Evolutionary conservation across 1,284 basidiomycete genomes (phyloP), one percentile per base, ranked within the genome.

Genomic region (Ceratobasidium sp.): DNA sequence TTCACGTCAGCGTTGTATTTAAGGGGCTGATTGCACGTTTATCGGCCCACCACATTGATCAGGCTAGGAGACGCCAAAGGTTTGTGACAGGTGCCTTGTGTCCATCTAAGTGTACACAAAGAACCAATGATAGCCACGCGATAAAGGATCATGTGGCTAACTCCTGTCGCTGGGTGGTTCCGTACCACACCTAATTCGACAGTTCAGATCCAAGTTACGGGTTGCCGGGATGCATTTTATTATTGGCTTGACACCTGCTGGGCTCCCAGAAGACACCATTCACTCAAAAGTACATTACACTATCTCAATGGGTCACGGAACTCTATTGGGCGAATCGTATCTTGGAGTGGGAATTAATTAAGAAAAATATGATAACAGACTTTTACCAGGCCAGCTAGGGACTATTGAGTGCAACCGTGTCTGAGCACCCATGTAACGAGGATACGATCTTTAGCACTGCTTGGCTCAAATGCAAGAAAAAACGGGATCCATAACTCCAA

Each of bases 101-200:
- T 55, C 53, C 20, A 55, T 55, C 53, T 55, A 55, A n/a, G 53
- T 66, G 42, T 28, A n/a, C 13, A 9, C 23, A 49, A 26, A n/a
- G 20, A 66, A 44, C 44, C 63, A 66, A 66, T 66, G n/a, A 49
- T 66, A 66, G 63, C 63, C 63, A 66, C 63, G 23, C 63, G 63
- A 66, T 49, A 66, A 13, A 49, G n/a, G 15, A 23, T 66, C 63
- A 66, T 66, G 63, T 66, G 63, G 63, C 63, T 66, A 66, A 3
- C 3, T 28, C 23, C 39, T 42, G 33, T 26, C 39, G 13, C 42
- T n/a, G 6, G 42, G 63, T 28, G 42, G 12, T 49, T 33, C 61
- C 9, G 42, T 40, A 20, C 20, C 61, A 42, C 33, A 13, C n/a
- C 44, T 40, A 13, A 49, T 66, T 46, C 44, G 12, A 44, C 42